Evolutionary conservation across 176 grass and related monocot species (phyloP).

Genomic region (Carex cristatella): DNA sequence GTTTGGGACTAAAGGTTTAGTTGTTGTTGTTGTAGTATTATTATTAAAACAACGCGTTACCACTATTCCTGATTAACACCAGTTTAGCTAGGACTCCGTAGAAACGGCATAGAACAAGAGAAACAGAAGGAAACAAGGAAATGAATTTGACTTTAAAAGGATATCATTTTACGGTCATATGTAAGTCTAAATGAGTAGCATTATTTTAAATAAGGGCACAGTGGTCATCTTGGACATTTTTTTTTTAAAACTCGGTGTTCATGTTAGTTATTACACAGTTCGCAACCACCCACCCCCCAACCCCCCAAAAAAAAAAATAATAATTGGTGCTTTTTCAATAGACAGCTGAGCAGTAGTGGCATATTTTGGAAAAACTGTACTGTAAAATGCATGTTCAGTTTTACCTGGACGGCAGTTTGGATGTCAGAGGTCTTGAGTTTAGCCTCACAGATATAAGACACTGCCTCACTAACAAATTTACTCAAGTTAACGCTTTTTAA

Average conservation of each 20-base stretch:
- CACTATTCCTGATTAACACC: background rate
- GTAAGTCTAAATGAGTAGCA: background rate
- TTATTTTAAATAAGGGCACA: background rate
- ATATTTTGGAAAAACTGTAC: background rate
- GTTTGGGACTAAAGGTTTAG: too few relatives aligned
- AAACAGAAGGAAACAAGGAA: background rate
- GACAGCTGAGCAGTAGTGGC: background rate
- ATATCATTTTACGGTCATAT: background rate
- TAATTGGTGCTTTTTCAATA: background rate
- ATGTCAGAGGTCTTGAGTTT: slow-evolving; percentile 95
- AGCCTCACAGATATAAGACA: slow-evolving; percentile 94
- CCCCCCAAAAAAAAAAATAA: background rate
- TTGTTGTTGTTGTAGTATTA: background rate
- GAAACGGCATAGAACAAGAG: background rate
- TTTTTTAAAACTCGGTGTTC: background rate
- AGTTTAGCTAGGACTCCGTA: background rate
- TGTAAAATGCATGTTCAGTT: background rate
- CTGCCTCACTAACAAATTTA: slow-evolving; percentile 99
- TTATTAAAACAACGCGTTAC: background rate
- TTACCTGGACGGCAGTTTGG: slow-evolving; percentile 96
- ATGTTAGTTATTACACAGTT: background rate
- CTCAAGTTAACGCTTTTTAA: slow-evolving; percentile 96
- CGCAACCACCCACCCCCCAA: background rate
- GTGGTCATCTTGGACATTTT: background rate
- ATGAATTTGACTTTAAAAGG: background rate